phyloP scores from a whole-genome alignment of 73 alveolate genomes.

The Paramecium sonneborni region DNA sequence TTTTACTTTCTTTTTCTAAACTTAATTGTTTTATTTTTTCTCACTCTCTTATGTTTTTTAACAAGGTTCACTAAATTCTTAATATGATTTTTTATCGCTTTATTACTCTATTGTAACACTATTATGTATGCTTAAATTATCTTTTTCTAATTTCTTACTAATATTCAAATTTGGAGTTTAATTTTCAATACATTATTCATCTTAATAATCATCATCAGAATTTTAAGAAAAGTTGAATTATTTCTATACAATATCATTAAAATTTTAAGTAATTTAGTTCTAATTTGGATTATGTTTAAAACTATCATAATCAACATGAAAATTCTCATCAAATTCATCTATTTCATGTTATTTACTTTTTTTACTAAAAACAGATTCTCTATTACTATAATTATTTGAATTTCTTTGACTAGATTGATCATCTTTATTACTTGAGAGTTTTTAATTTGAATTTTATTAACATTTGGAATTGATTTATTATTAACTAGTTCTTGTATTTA shows the following conservation, averaged over 20 bases:
- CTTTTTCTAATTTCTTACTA: neutral
- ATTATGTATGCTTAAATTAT: neutral
- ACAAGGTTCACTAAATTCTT: constrained; percentile 27
- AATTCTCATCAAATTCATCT: neutral
- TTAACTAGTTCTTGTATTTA: neutral
- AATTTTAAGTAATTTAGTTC: neutral
- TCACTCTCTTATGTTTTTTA: constrained; percentile 39
- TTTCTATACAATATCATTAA: neutral
- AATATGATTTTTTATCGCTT: neutral
- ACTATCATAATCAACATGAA: neutral
- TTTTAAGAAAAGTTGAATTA: neutral
- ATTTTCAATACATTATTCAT: neutral
- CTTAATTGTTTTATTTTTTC: neutral
- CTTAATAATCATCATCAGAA: neutral
- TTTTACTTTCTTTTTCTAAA: neutral
- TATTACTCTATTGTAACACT: neutral
- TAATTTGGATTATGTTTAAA: neutral
- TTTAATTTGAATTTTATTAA: neutral
- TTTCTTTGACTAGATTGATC: neutral
- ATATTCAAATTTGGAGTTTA: neutral
- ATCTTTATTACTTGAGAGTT: neutral
- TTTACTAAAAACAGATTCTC: neutral
- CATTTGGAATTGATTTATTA: neutral
- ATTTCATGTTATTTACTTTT: neutral
- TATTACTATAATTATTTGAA: neutral